Percentiles rank a stretch among this genome's conserved stretches.
Conservation (phyloP, 1,139 yeast species). For the Pichia terricola region DNA sequence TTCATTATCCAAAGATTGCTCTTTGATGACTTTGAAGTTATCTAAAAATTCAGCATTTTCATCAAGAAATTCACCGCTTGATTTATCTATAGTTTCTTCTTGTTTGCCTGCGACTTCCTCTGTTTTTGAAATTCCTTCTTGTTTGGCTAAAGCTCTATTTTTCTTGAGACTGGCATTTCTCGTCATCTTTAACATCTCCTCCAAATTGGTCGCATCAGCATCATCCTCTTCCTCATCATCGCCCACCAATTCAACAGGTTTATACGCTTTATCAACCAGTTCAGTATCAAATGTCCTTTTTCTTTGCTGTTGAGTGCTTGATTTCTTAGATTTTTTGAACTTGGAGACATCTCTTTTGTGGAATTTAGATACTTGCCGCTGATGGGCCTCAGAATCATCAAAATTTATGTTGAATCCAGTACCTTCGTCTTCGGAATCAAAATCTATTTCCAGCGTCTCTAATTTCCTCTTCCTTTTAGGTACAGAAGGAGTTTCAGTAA, state of each 20-base stretch:
- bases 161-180: conserved; percentile 30
- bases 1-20: conserved; percentile 7
- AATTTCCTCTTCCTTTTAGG: conserved; percentile 10
- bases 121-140: background rate
- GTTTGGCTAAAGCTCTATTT: background rate
- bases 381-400: conserved; percentile 21
- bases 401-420: conserved; percentile 17
- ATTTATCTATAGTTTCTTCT: conserved; percentile 4
- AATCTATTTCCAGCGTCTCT: conserved; percentile 25
- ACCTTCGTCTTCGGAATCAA: conserved; percentile 22
- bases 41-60: conserved; percentile 52
- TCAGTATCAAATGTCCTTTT: conserved; percentile 19
- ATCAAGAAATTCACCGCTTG: conserved; percentile 34
- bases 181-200: conserved; percentile 29
- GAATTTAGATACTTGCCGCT: conserved; percentile 21
- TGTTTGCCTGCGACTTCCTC: background rate
- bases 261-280: conserved; percentile 16
- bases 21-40: conserved; percentile 18
- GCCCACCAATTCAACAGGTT: conserved; percentile 27
- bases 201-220: conserved; percentile 28
- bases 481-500: background rate
- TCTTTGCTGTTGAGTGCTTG: conserved; percentile 1
- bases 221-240: conserved; percentile 26
- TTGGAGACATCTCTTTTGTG: conserved; percentile 19
- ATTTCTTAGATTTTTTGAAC: conserved; percentile 19